Conservation (phyloP, 352 stramenopile species). For the Globisporangium cylindrosporum region DNA sequence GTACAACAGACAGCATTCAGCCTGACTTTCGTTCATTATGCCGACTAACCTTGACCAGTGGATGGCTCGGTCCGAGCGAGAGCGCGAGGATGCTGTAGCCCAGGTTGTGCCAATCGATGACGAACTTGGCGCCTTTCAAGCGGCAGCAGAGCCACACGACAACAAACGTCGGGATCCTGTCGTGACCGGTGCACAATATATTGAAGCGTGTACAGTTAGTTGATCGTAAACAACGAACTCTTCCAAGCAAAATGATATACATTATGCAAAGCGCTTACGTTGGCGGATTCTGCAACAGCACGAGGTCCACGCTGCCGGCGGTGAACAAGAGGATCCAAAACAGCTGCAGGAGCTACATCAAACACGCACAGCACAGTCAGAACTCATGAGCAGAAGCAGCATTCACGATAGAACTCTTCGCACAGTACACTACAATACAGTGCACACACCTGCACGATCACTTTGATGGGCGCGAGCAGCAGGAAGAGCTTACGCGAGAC, state of each 20-base stretch:
- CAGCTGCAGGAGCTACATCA: conserved; percentile 67
- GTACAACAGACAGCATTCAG: background rate
- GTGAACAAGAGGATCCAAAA: conserved; percentile 75
- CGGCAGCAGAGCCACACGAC: conserved; percentile 80
- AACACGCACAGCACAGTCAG: conserved; percentile 11
- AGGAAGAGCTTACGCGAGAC: conserved; percentile 69
- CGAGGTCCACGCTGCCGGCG: conserved; percentile 80
- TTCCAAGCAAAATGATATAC: background rate
- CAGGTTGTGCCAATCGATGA: conserved; percentile 99
- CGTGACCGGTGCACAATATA: background rate
- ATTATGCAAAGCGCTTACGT: conserved; percentile 39
- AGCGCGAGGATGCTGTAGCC: conserved; percentile 96
- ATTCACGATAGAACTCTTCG: background rate
- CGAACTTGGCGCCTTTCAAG: conserved; percentile 86
- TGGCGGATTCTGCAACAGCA: conserved; percentile 99
- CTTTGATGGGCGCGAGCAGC: conserved; percentile 82
- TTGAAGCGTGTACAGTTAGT: background rate
- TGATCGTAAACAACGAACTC: too few species aligned
- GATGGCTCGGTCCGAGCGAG: conserved; percentile 54
- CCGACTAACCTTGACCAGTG: conserved; percentile 62
- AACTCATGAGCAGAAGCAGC: background rate
- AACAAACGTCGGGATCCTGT: conserved; percentile 93
- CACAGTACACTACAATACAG: background rate
- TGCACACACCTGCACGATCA: conserved; percentile 50
- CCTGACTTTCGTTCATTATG: background rate